Conservation (phyloP, 2,329 filamentous ascomycete species). For the Neofusicoccum sp. region DNA sequence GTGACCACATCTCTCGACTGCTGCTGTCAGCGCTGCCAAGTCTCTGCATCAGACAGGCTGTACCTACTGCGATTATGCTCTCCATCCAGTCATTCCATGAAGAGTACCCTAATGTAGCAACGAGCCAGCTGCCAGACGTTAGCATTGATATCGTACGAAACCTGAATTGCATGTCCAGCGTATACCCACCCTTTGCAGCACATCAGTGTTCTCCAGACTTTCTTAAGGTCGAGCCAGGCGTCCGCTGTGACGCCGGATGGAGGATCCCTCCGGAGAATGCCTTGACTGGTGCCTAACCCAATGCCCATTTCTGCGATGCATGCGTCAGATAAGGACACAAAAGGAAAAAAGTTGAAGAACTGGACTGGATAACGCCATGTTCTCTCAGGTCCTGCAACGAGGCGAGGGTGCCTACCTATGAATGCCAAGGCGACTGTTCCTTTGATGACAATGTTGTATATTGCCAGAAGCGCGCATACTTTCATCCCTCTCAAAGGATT, state of each 20-base stretch:
- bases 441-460: conserved; percentile 30
- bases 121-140: conserved; percentile 24
- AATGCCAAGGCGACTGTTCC: conserved; percentile 27
- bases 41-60: neutral
- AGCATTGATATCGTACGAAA: neutral
- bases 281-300: conserved; percentile 23
- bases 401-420: conserved; percentile 23
- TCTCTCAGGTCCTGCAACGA: no score
- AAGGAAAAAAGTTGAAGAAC: neutral
- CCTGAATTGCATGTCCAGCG: neutral
- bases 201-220: conserved; percentile 26
- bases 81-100: conserved; percentile 6
- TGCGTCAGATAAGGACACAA: neutral
- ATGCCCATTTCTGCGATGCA: conserved; percentile 26
- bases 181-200: conserved; percentile 22
- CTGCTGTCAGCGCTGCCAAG: neutral
- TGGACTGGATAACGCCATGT: no score
- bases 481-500: conserved; percentile 29
- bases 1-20: neutral
- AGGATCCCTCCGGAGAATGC: conserved; percentile 7
- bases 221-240: conserved; percentile 22
- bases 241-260: conserved; percentile 2
- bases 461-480: conserved; percentile 26
- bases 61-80: neutral
- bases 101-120: conserved; percentile 25